A percentile compares a stretch with the other conserved stretches of the same genome.
These are phyloP conservation scores for Mortierella sp. DNA, from an alignment of 371 early-diverging fungal genomes.

Conservation along the genomic window DNA sequence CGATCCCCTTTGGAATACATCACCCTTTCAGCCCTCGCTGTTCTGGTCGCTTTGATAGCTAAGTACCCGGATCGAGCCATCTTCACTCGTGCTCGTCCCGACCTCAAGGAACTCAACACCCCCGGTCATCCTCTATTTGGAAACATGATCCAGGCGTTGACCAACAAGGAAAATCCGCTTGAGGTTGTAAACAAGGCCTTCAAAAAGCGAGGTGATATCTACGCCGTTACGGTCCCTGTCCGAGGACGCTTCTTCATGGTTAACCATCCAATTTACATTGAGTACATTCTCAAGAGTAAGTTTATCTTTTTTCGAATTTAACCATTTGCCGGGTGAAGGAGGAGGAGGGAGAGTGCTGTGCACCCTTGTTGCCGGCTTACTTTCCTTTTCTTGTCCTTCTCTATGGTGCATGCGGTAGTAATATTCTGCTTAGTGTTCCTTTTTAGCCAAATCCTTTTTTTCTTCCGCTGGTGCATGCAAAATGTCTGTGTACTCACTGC, in stretches of 20 bases:
- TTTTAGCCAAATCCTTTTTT: not conserved
- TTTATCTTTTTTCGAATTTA: not conserved
- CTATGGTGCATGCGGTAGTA: not conserved
- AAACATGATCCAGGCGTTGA: constrained; percentile 22
- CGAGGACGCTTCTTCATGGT: constrained; percentile 33
- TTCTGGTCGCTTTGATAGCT: constrained; percentile 25
- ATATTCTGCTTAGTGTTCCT: not conserved
- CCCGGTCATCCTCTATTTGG: constrained; percentile 40
- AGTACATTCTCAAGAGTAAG: constrained; percentile 51
- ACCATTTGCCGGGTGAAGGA: not conserved
- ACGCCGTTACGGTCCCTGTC: constrained; percentile 28
- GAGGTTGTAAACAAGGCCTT: constrained; percentile 6
- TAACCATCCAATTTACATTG: constrained; percentile 35
- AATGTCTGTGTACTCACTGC: not conserved
- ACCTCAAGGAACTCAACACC: constrained; percentile 24
- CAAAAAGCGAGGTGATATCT: constrained; percentile 24
- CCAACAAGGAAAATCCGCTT: constrained; percentile 16
- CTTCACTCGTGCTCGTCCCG: constrained; percentile 38
- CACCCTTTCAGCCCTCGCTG: constrained; percentile 22
- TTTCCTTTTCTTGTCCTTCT: too few relatives aligned
- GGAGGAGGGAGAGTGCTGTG: too few relatives aligned
- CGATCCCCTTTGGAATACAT: constrained; percentile 24
- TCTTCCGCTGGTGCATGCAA: not conserved
- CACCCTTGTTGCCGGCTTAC: too few relatives aligned
- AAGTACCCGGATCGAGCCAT: constrained; percentile 54